A percentile compares a stretch with the other conserved stretches of the same genome.
Conservation (phyloP, 2,329 filamentous ascomycete species). For the Trichoderma pleuroti region DNA sequence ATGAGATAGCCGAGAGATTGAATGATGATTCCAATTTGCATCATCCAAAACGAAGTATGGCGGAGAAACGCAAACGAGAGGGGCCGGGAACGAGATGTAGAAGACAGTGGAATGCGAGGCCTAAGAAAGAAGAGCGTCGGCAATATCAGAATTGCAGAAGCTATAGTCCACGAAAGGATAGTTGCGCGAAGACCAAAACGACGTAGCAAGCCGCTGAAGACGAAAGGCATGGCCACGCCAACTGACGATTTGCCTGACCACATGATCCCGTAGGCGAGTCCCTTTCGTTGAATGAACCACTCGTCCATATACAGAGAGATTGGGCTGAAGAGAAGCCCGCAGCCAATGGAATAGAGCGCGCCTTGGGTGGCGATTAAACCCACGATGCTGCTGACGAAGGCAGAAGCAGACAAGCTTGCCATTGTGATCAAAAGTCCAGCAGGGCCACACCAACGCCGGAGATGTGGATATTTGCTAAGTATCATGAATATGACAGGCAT, state of each 20-base stretch:
- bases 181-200: constrained; percentile 50
- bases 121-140: constrained; percentile 56
- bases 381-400: constrained; percentile 49
- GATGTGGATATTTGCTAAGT: constrained; percentile 41
- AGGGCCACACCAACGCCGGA: constrained; percentile 42
- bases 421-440: constrained; percentile 49
- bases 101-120: constrained; percentile 45
- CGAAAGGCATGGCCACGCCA: constrained; percentile 46
- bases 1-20: constrained; percentile 63
- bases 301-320: constrained; percentile 58
- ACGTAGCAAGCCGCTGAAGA: constrained; percentile 50
- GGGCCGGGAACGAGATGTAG: constrained; percentile 34
- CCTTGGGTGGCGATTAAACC: constrained; percentile 60
- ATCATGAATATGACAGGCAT: constrained; percentile 47
- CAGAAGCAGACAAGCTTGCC: constrained; percentile 48
- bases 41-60: constrained; percentile 53
- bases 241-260: constrained; percentile 53
- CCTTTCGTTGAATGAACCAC: constrained; percentile 58
- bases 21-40: constrained; percentile 54
- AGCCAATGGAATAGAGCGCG: constrained; percentile 57
- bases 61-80: constrained; percentile 49
- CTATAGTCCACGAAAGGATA: constrained; percentile 49
- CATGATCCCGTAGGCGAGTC: constrained; percentile 61
- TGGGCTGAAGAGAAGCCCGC: constrained; percentile 52
- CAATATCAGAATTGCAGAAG: constrained; percentile 49